Evolutionary conservation across 352 stramenopile genomes (phyloP).

Genomic region (Phytophthora pini): DNA sequence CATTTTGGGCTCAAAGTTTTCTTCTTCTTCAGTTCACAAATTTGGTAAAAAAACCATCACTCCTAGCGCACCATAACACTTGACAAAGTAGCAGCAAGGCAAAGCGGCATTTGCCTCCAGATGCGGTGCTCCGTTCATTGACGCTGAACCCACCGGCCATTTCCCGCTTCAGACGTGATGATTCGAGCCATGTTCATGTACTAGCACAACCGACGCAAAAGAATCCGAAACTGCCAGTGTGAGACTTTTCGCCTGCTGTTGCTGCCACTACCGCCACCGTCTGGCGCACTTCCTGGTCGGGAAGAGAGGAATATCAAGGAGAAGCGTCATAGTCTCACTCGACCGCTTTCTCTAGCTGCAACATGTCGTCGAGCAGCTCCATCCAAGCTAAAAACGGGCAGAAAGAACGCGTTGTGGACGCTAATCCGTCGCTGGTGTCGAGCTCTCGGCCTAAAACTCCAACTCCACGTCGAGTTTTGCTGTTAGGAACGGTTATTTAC

Average conservation of each 20-base stretch:
- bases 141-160: not conserved
- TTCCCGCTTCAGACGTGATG: not conserved
- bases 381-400: too few relatives aligned
- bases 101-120: too few relatives aligned
- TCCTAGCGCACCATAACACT: not conserved
- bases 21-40: too few relatives aligned
- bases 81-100: not conserved
- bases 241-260: not conserved
- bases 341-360: not conserved
- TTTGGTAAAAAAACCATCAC: not conserved
- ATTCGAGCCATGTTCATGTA: not conserved
- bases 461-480: slow-evolving; percentile 10
- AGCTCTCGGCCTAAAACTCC: not conserved
- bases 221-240: not conserved
- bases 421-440: too few relatives aligned
- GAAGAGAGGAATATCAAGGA: not conserved
- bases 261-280: slow-evolving; percentile 1
- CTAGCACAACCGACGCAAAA: not conserved
- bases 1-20: too few relatives aligned
- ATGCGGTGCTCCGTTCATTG: not conserved
- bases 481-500: slow-evolving; percentile 19
- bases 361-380: not conserved
- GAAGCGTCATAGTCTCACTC: not conserved
- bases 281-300: not conserved
- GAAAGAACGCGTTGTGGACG: too few relatives aligned